These are phyloP conservation scores for Leccinellum albellum DNA, from an alignment of 768 basidiomycete species.

Conservation along the genomic window DNA sequence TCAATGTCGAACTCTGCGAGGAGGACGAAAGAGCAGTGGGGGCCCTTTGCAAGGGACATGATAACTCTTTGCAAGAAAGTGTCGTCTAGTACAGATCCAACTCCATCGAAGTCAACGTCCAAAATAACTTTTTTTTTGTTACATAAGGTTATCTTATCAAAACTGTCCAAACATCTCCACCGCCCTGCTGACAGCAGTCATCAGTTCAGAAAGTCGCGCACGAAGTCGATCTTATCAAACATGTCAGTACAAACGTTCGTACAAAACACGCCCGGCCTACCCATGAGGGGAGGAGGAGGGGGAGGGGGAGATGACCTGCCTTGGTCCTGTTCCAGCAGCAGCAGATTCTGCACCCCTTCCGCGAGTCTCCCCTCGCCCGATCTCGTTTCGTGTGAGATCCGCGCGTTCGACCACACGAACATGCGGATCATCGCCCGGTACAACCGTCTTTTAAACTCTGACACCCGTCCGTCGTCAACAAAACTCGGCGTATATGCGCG, in stretches of 20 bases:
- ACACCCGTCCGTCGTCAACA: conserved; percentile 1
- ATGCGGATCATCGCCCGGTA: conserved; percentile 9
- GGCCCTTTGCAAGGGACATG: conserved; percentile 56
- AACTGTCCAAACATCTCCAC: conserved; percentile 20
- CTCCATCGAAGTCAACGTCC: neutral
- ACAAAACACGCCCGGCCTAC: conserved; percentile 18
- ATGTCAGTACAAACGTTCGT: conserved; percentile 14
- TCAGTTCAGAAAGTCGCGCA: conserved; percentile 22
- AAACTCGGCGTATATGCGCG: conserved; percentile 25
- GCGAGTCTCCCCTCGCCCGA: conserved; percentile 10
- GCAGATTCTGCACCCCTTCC: conserved; percentile 15
- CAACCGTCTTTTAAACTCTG: conserved; percentile 25
- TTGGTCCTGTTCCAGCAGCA: conserved; percentile 27
- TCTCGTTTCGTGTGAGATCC: conserved; percentile 17
- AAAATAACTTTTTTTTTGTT: conserved; percentile 6
- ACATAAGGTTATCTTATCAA: conserved; percentile 14
- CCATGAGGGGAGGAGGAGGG: conserved; percentile 17
- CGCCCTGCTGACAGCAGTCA: conserved; percentile 26
- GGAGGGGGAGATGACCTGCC: conserved; percentile 33
- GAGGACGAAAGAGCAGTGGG: conserved; percentile 88
- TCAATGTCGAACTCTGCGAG: conserved; percentile 99
- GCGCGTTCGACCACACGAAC: conserved; percentile 28
- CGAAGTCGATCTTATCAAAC: conserved; percentile 21
- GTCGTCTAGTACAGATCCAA: neutral
- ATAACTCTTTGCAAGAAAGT: conserved; percentile 3